These are phyloP conservation scores for Juglanconis oblonga DNA, from an alignment of 2,329 filamentous ascomycete genomes.

Conservation along the genomic window DNA sequence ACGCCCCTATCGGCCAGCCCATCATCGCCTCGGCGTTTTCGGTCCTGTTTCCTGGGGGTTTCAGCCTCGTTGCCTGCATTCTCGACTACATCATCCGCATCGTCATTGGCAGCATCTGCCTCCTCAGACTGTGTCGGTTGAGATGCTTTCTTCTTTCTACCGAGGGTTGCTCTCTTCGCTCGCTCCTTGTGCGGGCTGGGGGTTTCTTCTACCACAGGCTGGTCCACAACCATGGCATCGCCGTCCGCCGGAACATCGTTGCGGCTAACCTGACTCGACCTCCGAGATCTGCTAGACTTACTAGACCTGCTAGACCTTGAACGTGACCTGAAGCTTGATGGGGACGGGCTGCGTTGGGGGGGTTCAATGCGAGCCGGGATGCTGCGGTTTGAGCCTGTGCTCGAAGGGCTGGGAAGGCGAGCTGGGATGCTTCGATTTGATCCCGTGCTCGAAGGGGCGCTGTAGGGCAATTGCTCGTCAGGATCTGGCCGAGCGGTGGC, in stretches of 20 bases:
- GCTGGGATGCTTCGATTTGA: slow-evolving; percentile 3
- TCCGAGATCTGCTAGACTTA: neutral
- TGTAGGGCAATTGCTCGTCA: neutral
- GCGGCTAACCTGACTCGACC: neutral
- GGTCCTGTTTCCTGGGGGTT: neutral
- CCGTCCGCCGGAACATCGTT: neutral
- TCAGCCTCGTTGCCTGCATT: neutral
- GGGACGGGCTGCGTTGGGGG: neutral
- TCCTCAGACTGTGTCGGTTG: neutral
- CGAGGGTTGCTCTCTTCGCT: neutral
- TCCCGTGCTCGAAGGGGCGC: neutral
- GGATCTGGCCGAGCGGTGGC: neutral
- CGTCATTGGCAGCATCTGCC: neutral
- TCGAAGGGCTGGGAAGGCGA: slow-evolving; percentile 1
- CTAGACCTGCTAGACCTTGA: neutral
- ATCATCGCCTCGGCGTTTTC: neutral
- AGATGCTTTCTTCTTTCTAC: neutral
- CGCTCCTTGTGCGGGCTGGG: neutral
- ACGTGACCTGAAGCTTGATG: neutral
- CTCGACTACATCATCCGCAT: neutral
- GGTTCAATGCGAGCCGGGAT: slow-evolving; percentile 8
- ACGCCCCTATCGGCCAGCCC: neutral
- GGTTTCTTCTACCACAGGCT: neutral
- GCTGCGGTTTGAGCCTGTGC: slow-evolving; percentile 10
- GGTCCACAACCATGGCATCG: neutral